These are phyloP conservation scores for Panellus pusillus DNA, from an alignment of 768 basidiomycete genomes.

Conservation along the genomic window DNA sequence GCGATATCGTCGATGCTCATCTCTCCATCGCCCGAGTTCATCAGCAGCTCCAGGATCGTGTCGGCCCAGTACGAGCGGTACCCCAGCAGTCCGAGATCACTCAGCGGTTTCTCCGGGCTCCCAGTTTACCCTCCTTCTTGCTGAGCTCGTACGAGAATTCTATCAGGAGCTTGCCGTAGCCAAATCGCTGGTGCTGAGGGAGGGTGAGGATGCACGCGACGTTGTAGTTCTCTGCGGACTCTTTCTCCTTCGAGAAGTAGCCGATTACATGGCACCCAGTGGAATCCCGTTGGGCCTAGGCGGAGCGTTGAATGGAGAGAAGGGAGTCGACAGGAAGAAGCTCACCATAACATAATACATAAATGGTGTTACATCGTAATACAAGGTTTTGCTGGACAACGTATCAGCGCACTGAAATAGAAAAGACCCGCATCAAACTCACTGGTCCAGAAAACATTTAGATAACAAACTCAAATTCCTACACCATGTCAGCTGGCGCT, in stretches of 20 bases:
- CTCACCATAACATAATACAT: slow-evolving; percentile 98
- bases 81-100: slow-evolving; percentile 87
- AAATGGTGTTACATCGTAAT: slow-evolving; percentile 99
- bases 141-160: slow-evolving; percentile 98
- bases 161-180: slow-evolving; percentile 93
- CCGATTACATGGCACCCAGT: slow-evolving; percentile 93
- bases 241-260: slow-evolving; percentile 99
- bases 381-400: slow-evolving; percentile 83
- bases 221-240: slow-evolving; percentile 96
- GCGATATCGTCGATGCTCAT: slow-evolving; percentile 97
- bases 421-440: slow-evolving; percentile 34
- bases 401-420: slow-evolving; percentile 14
- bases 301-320: slow-evolving; percentile 9
- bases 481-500: slow-evolving; percentile 94
- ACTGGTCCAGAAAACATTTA: slow-evolving; percentile 99
- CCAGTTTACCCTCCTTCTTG: slow-evolving; percentile 94
- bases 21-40: slow-evolving; percentile 72
- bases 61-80: slow-evolving; percentile 99
- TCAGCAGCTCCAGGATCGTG: slow-evolving; percentile 87
- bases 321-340: slow-evolving; percentile 7
- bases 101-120: slow-evolving; percentile 98
- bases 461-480: slow-evolving; percentile 94
- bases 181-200: slow-evolving; percentile 95
- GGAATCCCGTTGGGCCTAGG: slow-evolving; percentile 79
- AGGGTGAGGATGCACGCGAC: slow-evolving; percentile 98